A percentile compares a stretch with the other conserved stretches of the same genome.
phyloP scores from a whole-genome alignment of 176 grass and related monocot genomes.

The Oryza glaberrima region DNA sequence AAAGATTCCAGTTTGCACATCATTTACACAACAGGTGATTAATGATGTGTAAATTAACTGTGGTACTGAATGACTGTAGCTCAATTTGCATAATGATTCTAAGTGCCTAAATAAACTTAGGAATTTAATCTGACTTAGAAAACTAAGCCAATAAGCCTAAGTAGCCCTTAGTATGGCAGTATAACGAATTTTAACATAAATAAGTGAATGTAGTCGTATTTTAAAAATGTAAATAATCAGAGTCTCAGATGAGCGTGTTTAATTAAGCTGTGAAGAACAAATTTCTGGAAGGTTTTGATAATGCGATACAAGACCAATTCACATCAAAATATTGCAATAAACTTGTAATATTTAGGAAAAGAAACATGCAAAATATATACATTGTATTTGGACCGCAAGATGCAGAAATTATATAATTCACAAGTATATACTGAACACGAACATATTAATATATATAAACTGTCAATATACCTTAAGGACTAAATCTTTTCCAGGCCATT shows the following conservation, averaged over 20 bases:
- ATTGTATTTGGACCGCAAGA: constrained; percentile 10
- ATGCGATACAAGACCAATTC: neutral
- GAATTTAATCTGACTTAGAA: no score
- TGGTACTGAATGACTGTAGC: neutral
- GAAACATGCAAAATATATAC: neutral
- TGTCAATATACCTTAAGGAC: constrained; percentile 42
- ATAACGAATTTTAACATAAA: neutral
- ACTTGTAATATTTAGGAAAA: constrained; percentile 33
- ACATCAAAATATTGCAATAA: neutral
- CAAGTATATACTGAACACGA: neutral
- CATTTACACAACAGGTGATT: constrained; percentile 4
- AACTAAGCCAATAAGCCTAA: no score
- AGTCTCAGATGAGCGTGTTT: neutral
- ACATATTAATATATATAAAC: constrained; percentile 10
- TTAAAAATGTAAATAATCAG: neutral
- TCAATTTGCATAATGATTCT: constrained; percentile 1
- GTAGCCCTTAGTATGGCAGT: neutral
- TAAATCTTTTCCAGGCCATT: constrained; percentile 41
- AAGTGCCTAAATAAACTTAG: neutral
- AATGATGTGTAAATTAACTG: neutral
- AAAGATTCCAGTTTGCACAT: neutral
- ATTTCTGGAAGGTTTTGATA: neutral
- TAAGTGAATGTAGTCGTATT: neutral
- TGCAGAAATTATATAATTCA: neutral
- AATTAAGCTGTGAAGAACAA: neutral